Conservation (phyloP, 768 basidiomycete genomes). For the Lactarius tabidus region DNA sequence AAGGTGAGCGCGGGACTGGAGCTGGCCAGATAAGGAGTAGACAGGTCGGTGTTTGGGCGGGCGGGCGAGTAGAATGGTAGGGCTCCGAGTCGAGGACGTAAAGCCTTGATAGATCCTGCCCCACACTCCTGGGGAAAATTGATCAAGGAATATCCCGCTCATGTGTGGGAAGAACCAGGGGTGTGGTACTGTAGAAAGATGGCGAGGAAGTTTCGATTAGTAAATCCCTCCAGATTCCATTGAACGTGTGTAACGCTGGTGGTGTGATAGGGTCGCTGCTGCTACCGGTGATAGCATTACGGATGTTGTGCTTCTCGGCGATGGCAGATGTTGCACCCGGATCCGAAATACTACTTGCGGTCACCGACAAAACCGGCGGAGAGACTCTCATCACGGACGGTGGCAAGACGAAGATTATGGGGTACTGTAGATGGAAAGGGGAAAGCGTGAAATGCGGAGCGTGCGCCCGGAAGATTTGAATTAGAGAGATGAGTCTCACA, state of each 20-base stretch:
- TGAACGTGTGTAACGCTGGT: too few relatives aligned
- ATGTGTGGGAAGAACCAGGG: neutral
- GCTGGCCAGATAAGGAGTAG: constrained; percentile 6
- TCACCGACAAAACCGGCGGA: too few relatives aligned
- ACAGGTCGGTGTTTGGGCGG: neutral
- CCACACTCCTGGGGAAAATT: constrained; percentile 3
- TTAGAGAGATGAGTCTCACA: too few relatives aligned
- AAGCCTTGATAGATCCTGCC: neutral
- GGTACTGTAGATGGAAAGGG: too few relatives aligned
- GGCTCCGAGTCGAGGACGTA: neutral
- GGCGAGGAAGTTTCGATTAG: neutral
- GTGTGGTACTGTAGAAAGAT: neutral
- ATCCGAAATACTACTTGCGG: constrained; percentile 2
- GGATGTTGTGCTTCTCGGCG: neutral
- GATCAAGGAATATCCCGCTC: neutral
- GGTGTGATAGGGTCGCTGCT: neutral
- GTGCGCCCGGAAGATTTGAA: too few relatives aligned
- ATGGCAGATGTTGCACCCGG: neutral
- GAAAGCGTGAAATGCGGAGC: too few relatives aligned
- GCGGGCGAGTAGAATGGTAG: too few relatives aligned
- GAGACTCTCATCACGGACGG: too few relatives aligned
- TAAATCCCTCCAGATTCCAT: neutral
- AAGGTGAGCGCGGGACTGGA: too few relatives aligned
- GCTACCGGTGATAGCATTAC: neutral
- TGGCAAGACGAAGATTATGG: too few relatives aligned